These are phyloP conservation scores for Lenzites betulinus DNA, from an alignment of 768 basidiomycete species.

Conservation along the genomic window DNA sequence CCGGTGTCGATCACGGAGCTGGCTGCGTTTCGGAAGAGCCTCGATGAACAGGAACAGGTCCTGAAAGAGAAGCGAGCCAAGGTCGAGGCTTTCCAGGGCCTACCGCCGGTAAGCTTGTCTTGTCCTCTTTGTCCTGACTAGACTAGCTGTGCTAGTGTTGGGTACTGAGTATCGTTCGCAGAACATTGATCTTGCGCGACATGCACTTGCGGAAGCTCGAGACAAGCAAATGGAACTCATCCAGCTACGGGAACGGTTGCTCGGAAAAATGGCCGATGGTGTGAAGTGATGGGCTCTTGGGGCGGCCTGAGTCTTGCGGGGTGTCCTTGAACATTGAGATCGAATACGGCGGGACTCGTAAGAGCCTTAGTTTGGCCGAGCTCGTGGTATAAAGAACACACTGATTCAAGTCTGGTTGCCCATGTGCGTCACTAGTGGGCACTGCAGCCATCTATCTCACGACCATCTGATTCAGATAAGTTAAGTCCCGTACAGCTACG, in stretches of 20 bases:
- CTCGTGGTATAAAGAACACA: too few relatives aligned
- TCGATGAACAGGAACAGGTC: slow-evolving; percentile 38
- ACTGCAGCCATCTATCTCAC: too few relatives aligned
- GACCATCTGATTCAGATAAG: too few relatives aligned
- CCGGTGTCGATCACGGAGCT: slow-evolving; percentile 42
- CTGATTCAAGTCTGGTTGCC: too few relatives aligned
- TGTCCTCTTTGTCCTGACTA: neutral
- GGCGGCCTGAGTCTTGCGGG: too few relatives aligned
- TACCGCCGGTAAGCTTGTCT: slow-evolving; percentile 45
- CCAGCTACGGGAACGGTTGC: slow-evolving; percentile 48
- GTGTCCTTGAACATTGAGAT: too few relatives aligned
- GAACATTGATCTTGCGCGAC: slow-evolving; percentile 50
- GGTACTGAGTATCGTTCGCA: slow-evolving; percentile 16
- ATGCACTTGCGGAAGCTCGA: slow-evolving; percentile 43
- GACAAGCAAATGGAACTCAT: slow-evolving; percentile 48
- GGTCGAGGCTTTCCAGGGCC: slow-evolving; percentile 48
- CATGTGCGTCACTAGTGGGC: too few relatives aligned
- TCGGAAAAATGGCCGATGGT: slow-evolving; percentile 48
- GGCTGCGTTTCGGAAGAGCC: slow-evolving; percentile 40
- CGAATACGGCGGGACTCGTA: too few relatives aligned
- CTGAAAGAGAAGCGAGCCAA: slow-evolving; percentile 47
- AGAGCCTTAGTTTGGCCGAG: too few relatives aligned
- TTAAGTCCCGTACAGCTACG: too few relatives aligned
- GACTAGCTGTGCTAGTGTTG: too few relatives aligned
- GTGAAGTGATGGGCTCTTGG: slow-evolving; percentile 24